Percentiles rank a stretch among this genome's conserved stretches.
Evolutionary conservation across 2,329 filamentous ascomycete genomes (phyloP).

Genomic region (Cyphellophora europaea): DNA sequence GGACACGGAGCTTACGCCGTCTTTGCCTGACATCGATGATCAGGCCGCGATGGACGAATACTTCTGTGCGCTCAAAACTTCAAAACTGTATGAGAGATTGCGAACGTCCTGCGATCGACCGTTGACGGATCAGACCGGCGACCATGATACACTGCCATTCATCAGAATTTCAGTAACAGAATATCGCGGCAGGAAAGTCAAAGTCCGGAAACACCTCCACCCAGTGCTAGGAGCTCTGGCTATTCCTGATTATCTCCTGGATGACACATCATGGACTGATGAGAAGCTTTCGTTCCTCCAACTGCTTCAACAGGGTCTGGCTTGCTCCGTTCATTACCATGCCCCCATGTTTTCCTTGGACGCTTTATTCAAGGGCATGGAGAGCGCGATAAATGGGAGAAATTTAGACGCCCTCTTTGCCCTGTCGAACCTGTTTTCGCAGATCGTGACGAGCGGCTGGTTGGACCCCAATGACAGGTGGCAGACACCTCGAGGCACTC

Average conservation of each 20-base stretch:
- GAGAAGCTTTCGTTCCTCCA: constrained; percentile 26
- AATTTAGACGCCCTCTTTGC: too few species aligned
- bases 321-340: constrained; percentile 25
- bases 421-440: too few species aligned
- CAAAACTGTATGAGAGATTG: neutral
- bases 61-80: constrained; percentile 3
- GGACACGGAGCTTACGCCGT: neutral
- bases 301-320: constrained; percentile 25
- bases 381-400: constrained; percentile 32
- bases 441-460: too few species aligned
- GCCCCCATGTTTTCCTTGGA: too few species aligned
- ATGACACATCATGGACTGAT: constrained; percentile 20
- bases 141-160: constrained; percentile 15
- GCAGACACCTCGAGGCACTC: too few species aligned
- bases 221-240: constrained; percentile 17
- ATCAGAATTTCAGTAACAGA: constrained; percentile 17
- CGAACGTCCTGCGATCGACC: too few species aligned
- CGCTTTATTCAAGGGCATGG: constrained; percentile 30
- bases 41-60: constrained; percentile 5
- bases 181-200: constrained; percentile 3
- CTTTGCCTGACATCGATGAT: constrained; percentile 6
- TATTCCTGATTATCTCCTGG: constrained; percentile 26
- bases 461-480: too few species aligned
- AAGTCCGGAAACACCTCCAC: neutral
- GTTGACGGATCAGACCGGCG: constrained; percentile 11